These are phyloP conservation scores for Beverwykella pulmonaria DNA, from an alignment of 495 filamentous ascomycete species.

Conservation along the genomic window DNA sequence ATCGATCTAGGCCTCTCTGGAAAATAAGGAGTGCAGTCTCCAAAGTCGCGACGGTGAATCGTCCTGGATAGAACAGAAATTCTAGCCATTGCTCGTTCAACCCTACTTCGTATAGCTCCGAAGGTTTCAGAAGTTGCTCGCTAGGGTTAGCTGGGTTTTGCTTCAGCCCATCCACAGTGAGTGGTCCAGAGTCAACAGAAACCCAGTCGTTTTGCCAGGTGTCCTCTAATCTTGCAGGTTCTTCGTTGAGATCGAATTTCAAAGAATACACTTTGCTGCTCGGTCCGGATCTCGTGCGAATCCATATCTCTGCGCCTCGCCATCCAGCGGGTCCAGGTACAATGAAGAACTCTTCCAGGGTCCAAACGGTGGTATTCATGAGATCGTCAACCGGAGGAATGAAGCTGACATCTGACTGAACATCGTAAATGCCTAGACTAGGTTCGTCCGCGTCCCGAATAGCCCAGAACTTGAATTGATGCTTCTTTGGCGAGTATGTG, in stretches of 20 bases:
- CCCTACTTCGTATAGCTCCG: constrained; percentile 5
- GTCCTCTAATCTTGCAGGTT: constrained; percentile 43
- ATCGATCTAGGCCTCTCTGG: constrained; percentile 36
- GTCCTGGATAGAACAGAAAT: constrained; percentile 79
- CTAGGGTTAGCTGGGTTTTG: constrained; percentile 37
- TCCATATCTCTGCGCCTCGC: constrained; percentile 72
- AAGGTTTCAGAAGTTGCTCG: constrained; percentile 22
- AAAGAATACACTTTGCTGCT: constrained; percentile 69
- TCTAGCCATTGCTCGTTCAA: constrained; percentile 45
- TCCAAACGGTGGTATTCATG: constrained; percentile 61
- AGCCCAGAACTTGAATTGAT: constrained; percentile 93
- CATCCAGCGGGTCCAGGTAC: constrained; percentile 53
- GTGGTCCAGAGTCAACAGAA: constrained; percentile 55
- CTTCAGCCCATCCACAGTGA: constrained; percentile 39
- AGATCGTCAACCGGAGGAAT: constrained; percentile 68
- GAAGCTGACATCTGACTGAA: constrained; percentile 63
- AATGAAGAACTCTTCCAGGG: constrained; percentile 87
- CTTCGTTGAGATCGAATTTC: constrained; percentile 47
- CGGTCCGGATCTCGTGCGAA: constrained; percentile 78
- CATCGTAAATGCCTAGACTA: constrained; percentile 67
- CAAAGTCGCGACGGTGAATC: constrained; percentile 74
- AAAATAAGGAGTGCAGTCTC: constrained; percentile 80
- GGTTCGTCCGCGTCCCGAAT: constrained; percentile 65
- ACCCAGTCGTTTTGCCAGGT: constrained; percentile 76
- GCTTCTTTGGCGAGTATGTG: constrained; percentile 85